Evolutionary conservation across 148 eudicot species (phyloP).

Genomic region (Amaranthus cruentus): DNA sequence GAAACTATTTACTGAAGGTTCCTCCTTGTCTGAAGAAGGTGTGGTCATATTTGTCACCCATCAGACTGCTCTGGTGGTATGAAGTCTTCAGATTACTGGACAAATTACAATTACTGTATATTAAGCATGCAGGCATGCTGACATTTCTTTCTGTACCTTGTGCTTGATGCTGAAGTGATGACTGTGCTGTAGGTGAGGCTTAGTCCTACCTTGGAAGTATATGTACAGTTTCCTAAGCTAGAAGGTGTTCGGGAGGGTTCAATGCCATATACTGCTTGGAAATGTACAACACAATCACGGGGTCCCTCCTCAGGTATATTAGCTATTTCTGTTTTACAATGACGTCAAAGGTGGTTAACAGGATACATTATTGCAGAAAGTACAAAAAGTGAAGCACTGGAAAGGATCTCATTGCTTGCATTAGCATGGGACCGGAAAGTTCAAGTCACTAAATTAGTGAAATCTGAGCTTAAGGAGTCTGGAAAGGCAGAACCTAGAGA

Average conservation of each 20-base stretch:
- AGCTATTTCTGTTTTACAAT: slow-evolving; percentile 5
- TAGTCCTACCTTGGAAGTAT: slow-evolving; percentile 54
- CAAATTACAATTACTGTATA: slow-evolving; percentile 27
- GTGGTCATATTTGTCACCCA: slow-evolving; percentile 82
- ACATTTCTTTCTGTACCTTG: slow-evolving; percentile 3
- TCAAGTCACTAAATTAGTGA: slow-evolving; percentile 81
- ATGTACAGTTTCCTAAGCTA: slow-evolving; percentile 70
- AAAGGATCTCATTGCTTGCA: slow-evolving; percentile 76
- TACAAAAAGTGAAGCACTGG: slow-evolving; percentile 45
- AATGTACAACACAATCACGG: slow-evolving; percentile 50
- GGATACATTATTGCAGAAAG: slow-evolving; percentile 41
- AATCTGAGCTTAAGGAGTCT: slow-evolving; percentile 43
- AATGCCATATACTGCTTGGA: slow-evolving; percentile 98
- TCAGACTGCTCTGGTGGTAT: slow-evolving; percentile 93
- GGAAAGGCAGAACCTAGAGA: slow-evolving; percentile 19
- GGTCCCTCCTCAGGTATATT: slow-evolving; percentile 53
- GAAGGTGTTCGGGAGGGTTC: slow-evolving; percentile 89
- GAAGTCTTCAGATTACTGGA: slow-evolving; percentile 35
- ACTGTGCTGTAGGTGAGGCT: slow-evolving; percentile 60
- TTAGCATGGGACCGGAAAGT: slow-evolving; percentile 93
- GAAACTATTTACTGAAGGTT: slow-evolving; percentile 52
- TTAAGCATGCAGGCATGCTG: slow-evolving; percentile 4
- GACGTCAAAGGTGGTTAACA: slow-evolving; percentile 13
- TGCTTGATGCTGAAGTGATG: slow-evolving; percentile 17
- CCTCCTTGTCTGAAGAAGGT: slow-evolving; percentile 76